Evolutionary conservation across 2,329 filamentous ascomycete genomes (phyloP).

Genomic region (Clonostachys solani): DNA sequence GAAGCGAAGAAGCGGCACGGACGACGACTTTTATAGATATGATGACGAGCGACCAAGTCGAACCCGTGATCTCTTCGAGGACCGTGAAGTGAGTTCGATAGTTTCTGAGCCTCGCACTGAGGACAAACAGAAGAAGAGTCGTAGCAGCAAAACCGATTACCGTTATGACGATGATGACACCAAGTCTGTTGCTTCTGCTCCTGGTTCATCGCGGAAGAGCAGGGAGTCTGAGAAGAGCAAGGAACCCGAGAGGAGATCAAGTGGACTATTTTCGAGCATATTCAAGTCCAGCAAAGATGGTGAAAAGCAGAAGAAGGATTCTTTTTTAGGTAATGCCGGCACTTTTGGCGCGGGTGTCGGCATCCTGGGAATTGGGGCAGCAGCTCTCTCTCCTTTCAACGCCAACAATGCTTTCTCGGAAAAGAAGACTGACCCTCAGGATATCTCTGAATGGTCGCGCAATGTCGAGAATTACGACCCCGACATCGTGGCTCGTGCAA

Average conservation of each 20-base stretch:
- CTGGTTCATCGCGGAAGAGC: constrained; percentile 24
- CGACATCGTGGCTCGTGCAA: constrained; percentile 51
- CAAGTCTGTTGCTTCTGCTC: constrained; percentile 36
- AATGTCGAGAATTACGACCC: constrained; percentile 42
- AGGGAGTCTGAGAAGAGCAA: constrained; percentile 15
- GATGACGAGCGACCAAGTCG: constrained; percentile 32
- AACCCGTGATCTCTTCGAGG: constrained; percentile 31
- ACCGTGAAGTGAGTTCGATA: constrained; percentile 44
- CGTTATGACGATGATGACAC: constrained; percentile 41
- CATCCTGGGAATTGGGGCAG: constrained; percentile 24
- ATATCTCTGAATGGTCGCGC: constrained; percentile 13
- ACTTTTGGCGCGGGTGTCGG: constrained; percentile 68
- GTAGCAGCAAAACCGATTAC: constrained; percentile 16
- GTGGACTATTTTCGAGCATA: constrained; percentile 41
- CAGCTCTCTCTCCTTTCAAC: constrained; percentile 13
- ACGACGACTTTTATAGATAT: constrained; percentile 23
- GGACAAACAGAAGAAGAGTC: constrained; percentile 8
- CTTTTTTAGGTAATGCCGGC: constrained; percentile 72
- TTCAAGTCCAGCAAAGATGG: constrained; percentile 37
- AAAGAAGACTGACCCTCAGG: constrained; percentile 23
- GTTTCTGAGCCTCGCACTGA: constrained; percentile 37
- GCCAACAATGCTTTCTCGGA: constrained; percentile 9
- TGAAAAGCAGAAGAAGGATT: constrained; percentile 34
- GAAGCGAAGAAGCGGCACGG: constrained; percentile 27
- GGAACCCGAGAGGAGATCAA: constrained; percentile 27